Base-by-base conservation (phyloP, 2,329 filamentous ascomycete species). In the Penicillium sp. region DNA sequence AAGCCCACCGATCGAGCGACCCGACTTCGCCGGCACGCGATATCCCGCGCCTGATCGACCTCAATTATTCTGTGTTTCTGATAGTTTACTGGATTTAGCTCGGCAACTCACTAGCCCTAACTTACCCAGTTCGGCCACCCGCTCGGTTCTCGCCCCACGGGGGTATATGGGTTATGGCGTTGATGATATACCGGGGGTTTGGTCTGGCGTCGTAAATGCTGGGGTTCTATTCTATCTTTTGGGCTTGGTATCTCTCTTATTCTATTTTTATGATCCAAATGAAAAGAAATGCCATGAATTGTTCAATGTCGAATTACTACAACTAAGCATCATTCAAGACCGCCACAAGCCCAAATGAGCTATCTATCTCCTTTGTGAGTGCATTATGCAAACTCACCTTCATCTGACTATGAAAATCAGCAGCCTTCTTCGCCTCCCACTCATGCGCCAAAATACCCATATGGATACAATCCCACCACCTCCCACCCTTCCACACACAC, bases 21-120 rank as follows among this genome's bases (percentile, higher is more conserved):
- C 36, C 27, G 22, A 36, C 18, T 10, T 39, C 31, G 29, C 28
- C 41, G 29, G 13, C 20, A 42, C 24, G 28, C 38, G 24, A 34
- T 28, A 27, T 29, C 20, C 18, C 18, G 18, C 45, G 18, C 27
- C 10, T 42, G 39, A 46, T 40, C 46, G 42, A 50, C 14, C 41
- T 43, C 14, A 34, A 34, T 34, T 34, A 18, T 37, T 39, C 44
- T 35, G 34, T 35, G 22, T 52, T 39, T 38, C 42, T 47, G 34
- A 31, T 46, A 45, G 29, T 57, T 55, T 40, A 48, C 42, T 49
- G 45, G 56, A 54, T 58, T 51, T 52, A 52, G 47, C 57, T 45
- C 37, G 37, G 45, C 36, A 28, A 45, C 46, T 51, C 44, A 44
- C 50, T 42, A 42, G 39, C 54, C 49, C 44, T 51, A 40, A 58